Evolutionary conservation across 257 asterid species (phyloP).

Genomic region (Solanum tarapatanum): DNA sequence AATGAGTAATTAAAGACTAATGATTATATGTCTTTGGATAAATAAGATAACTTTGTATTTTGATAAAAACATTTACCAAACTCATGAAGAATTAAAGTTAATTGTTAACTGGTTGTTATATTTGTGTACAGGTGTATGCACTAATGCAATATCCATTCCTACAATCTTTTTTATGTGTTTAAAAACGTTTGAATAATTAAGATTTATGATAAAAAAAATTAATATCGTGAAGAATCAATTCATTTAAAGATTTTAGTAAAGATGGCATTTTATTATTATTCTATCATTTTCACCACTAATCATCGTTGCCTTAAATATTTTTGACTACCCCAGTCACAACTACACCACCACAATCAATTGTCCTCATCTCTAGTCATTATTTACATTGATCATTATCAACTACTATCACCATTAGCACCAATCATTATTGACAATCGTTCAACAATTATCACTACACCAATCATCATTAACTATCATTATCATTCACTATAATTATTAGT

Average conservation of each 20-base stretch:
- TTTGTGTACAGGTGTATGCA: background rate
- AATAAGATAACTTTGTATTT: background rate
- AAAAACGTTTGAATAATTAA: background rate
- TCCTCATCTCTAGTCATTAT: too few species aligned
- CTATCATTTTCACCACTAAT: background rate
- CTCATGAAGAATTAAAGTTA: background rate
- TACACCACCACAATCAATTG: too few species aligned
- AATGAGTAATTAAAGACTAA: background rate
- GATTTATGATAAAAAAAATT: background rate
- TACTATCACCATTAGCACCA: too few species aligned
- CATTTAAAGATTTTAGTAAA: background rate
- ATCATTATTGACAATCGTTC: too few species aligned
- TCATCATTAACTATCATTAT: too few species aligned
- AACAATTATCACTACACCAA: too few species aligned
- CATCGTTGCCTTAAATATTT: background rate
- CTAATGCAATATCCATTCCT: background rate
- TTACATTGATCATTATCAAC: too few species aligned
- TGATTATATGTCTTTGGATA: background rate
- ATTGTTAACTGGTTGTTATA: background rate
- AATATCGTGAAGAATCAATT: background rate
- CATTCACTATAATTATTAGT: too few species aligned
- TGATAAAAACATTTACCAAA: background rate
- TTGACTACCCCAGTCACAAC: background rate
- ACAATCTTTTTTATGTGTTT: background rate
- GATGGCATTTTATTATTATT: background rate